phyloP scores from a whole-genome alignment of 495 filamentous ascomycete genomes.

The Letharia lupina region DNA sequence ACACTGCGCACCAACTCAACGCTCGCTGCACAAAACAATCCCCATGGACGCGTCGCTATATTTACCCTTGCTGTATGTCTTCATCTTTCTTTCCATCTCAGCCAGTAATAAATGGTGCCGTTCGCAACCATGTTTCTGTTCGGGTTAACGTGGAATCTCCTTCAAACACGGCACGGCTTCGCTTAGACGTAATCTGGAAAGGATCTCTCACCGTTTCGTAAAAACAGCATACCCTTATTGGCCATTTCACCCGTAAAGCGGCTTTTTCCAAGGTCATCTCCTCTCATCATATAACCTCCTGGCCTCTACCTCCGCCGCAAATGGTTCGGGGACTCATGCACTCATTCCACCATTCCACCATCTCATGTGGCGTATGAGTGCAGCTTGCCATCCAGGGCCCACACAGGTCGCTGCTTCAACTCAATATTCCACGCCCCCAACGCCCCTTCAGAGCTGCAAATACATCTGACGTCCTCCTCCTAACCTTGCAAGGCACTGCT shows the following conservation, averaged over 20 bases:
- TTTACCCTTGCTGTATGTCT: neutral
- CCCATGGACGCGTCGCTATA: neutral
- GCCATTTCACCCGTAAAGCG: slow-evolving; percentile 11
- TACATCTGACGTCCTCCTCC: neutral
- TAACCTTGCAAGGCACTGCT: slow-evolving; percentile 18
- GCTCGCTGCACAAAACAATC: neutral
- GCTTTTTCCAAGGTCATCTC: neutral
- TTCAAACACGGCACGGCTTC: slow-evolving; percentile 22
- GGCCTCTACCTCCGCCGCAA: slow-evolving; percentile 12
- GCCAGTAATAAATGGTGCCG: neutral
- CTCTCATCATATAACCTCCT: slow-evolving; percentile 3
- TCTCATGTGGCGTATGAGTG: slow-evolving; percentile 6
- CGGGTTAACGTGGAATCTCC: slow-evolving; percentile 16
- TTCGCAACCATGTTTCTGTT: slow-evolving; percentile 18
- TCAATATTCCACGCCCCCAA: slow-evolving; percentile 9
- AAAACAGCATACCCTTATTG: slow-evolving; percentile 9
- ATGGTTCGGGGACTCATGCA: neutral
- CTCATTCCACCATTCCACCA: slow-evolving; percentile 1
- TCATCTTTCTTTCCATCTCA: neutral
- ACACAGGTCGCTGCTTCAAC: slow-evolving; percentile 3
- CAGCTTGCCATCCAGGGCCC: neutral
- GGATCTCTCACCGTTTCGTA: slow-evolving; percentile 20
- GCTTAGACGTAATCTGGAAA: slow-evolving; percentile 16
- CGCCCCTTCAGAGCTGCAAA: slow-evolving; percentile 3
- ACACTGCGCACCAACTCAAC: neutral